A percentile compares a stretch with the other conserved stretches of the same genome.
phyloP scores from a whole-genome alignment of 768 basidiomycete species.

The Rhodosporidiobolus sp. region DNA sequence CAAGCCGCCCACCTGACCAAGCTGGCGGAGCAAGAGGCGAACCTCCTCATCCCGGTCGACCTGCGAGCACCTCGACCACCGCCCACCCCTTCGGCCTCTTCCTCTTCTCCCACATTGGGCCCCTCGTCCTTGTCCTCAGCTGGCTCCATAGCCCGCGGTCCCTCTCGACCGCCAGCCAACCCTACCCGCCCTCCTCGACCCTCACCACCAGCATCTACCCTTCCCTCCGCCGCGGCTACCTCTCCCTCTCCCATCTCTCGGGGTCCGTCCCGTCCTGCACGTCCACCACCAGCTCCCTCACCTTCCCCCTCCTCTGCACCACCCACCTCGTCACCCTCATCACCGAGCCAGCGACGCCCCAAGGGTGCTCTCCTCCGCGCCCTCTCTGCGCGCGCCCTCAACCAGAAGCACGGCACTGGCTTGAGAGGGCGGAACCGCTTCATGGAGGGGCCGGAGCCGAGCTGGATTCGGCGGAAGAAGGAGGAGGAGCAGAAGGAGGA shows the following conservation, averaged over 20 bases:
- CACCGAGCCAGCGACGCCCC: neutral
- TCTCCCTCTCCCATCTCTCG: too few species aligned
- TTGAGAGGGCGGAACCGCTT: constrained; percentile 24
- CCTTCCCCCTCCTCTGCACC: neutral
- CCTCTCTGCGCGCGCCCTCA: neutral
- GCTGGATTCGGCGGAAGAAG: constrained; percentile 21
- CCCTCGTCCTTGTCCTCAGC: neutral
- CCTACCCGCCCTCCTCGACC: neutral
- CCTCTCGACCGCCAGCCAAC: neutral
- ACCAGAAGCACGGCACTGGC: neutral
- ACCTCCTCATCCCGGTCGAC: constrained; percentile 26
- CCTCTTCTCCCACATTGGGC: neutral
- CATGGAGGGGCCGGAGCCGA: constrained; percentile 36
- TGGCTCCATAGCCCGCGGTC: neutral
- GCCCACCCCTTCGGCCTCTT: neutral
- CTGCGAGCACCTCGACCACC: constrained; percentile 6
- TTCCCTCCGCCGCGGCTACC: too few species aligned
- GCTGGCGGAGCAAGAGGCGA: neutral
- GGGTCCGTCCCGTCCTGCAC: too few species aligned
- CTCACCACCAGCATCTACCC: neutral
- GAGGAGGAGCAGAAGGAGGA: neutral
- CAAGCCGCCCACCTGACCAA: constrained; percentile 13
- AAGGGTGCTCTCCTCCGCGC: constrained; percentile 10
- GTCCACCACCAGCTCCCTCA: neutral
- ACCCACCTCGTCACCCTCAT: neutral